A percentile compares a stretch with the other conserved stretches of the same genome.
Evolutionary conservation across 2,329 filamentous ascomycete genomes (phyloP).

Genomic region (Xylariomycetidae sp.): DNA sequence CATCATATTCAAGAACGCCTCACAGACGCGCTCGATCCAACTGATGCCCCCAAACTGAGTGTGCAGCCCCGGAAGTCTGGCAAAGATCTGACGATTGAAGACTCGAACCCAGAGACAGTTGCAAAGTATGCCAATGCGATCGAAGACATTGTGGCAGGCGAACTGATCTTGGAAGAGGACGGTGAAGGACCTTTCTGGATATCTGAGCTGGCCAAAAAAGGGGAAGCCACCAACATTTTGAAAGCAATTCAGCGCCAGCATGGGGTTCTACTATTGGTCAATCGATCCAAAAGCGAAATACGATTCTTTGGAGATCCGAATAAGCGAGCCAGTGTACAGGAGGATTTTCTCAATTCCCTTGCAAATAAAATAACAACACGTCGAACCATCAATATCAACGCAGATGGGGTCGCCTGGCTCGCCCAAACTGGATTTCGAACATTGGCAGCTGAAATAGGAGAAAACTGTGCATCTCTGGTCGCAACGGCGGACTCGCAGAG

Average conservation of each 20-base stretch:
- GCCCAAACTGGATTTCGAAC: slow-evolving; percentile 1
- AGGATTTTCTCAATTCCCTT: slow-evolving; percentile 4
- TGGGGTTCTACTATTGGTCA: slow-evolving; percentile 5
- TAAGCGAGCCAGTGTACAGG: slow-evolving; percentile 4
- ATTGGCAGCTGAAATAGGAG: slow-evolving; percentile 2
- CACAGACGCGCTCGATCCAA: neutral
- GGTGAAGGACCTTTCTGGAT: slow-evolving; percentile 7
- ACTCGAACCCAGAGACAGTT: slow-evolving; percentile 3
- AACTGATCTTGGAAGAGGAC: slow-evolving; percentile 3
- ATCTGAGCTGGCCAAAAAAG: slow-evolving; percentile 6
- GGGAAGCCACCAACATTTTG: slow-evolving; percentile 4
- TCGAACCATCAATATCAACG: slow-evolving; percentile 5
- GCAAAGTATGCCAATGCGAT: slow-evolving; percentile 5
- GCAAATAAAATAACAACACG: neutral
- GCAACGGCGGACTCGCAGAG: slow-evolving; percentile 7
- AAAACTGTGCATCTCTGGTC: slow-evolving; percentile 3
- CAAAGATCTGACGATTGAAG: slow-evolving; percentile 5
- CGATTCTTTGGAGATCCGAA: slow-evolving; percentile 5
- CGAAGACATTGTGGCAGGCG: slow-evolving; percentile 6
- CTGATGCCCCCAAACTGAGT: slow-evolving; percentile 1
- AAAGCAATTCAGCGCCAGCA: slow-evolving; percentile 5
- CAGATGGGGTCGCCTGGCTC: slow-evolving; percentile 4
- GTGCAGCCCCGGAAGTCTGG: neutral
- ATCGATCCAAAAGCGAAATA: slow-evolving; percentile 7
- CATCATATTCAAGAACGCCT: slow-evolving; percentile 5